Percentiles rank a stretch among this genome's conserved stretches.
phyloP scores from a whole-genome alignment of 805 yeast species.

The Cyberlindnera subsufficiens region DNA sequence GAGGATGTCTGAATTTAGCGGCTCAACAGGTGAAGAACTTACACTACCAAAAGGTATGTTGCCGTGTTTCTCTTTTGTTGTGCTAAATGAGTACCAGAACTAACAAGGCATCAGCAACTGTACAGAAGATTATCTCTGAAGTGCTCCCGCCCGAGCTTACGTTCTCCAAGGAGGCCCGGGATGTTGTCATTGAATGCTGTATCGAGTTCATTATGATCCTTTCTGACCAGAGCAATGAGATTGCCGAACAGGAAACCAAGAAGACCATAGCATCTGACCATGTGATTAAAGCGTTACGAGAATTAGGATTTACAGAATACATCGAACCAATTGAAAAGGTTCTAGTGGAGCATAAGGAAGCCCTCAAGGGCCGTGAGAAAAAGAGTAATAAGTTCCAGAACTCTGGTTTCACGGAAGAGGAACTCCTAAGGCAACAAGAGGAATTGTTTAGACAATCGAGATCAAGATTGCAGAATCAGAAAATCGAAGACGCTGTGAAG shows the following conservation, averaged over 20 bases:
- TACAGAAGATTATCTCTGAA: slow-evolving; percentile 89
- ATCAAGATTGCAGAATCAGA: slow-evolving; percentile 45
- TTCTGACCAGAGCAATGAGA: slow-evolving; percentile 89
- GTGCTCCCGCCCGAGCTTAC: slow-evolving; percentile 84
- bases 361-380: slow-evolving; percentile 81
- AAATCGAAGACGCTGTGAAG: slow-evolving; percentile 1
- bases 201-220: slow-evolving; percentile 93
- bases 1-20: slow-evolving; percentile 18
- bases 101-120: slow-evolving; percentile 57
- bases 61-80: background rate
- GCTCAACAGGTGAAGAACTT: slow-evolving; percentile 30
- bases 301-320: slow-evolving; percentile 81
- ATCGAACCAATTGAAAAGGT: slow-evolving; percentile 76
- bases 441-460: slow-evolving; percentile 79
- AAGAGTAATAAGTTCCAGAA: slow-evolving; percentile 90
- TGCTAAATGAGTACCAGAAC: background rate
- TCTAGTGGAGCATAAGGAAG: slow-evolving; percentile 80
- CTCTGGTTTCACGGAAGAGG: slow-evolving; percentile 90
- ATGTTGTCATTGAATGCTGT: slow-evolving; percentile 92
- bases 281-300: slow-evolving; percentile 82
- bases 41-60: slow-evolving; percentile 37
- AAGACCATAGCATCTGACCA: slow-evolving; percentile 97
- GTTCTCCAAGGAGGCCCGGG: slow-evolving; percentile 89
- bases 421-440: slow-evolving; percentile 85
- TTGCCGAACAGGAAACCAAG: slow-evolving; percentile 93